Evolutionary conservation across 2,329 filamentous ascomycete species (phyloP), one percentile per base, ranked within the genome.

Genomic region (Nemania sp.): DNA sequence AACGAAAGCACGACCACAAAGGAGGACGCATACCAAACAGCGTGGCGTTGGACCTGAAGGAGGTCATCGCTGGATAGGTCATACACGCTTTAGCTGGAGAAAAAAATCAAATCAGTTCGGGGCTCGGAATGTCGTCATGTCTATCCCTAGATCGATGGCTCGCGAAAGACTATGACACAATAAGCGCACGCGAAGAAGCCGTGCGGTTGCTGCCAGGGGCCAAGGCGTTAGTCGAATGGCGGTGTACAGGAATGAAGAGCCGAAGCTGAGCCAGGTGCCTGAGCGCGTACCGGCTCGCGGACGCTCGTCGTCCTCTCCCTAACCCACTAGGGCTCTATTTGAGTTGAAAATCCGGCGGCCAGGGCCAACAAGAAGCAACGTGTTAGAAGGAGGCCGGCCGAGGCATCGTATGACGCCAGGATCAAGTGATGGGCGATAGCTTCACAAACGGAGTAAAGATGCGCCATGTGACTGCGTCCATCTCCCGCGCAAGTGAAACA

Each of bases 401-500:
- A 59, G 53, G 49, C 26, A 57, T 41, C 30, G 53, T 57, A 28
- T 50, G 51, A 59, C 50, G 30, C 47, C 49, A 50, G 49, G 46
- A 57, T 59, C 54, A 57, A 54, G 50, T 59, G 57, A 57, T 52
- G 54, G 36, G 45, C 22, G 41, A 54, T 52, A 23, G 26, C 28
- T 49, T 57, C 15, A 39, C n/a, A 41, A 46, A 56, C 52, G 45
- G 51, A 51, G 56, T 49, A 52, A 41, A 44, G 30, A 43, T 41
- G 48, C 42, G 42, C 57, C 57, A 59, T 59, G 57, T 60, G 57
- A 60, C 57, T 48, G 36, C 26, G 34, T 33, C 40, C 44, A 48
- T 57, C 49, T 54, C 45, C 47, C 40, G 54, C 36, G 45, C 41
- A 54, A 57, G 57, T 59, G 57, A 54, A 57, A 57, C 57, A 49